A percentile compares a stretch with the other conserved stretches of the same genome.
Evolutionary conservation across 352 stramenopile species (phyloP).

Genomic region (Globisporangium abappressorium): DNA sequence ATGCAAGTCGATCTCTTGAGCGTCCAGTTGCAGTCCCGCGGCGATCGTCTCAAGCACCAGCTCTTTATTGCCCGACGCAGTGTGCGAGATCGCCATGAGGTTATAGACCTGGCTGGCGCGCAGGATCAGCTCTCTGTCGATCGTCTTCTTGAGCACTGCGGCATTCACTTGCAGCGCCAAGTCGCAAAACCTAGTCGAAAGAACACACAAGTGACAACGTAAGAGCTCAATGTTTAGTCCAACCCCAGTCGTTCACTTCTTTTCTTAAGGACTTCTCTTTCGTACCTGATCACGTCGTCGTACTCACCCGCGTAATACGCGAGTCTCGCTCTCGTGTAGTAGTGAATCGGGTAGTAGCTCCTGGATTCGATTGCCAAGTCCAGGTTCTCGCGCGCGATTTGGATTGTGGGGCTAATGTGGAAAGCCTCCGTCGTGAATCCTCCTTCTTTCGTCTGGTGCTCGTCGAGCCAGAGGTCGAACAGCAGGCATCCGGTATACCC

Average conservation of each 20-base stretch:
- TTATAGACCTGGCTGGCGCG: conserved; percentile 39
- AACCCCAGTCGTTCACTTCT: not conserved
- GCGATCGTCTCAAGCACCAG: conserved; percentile 32
- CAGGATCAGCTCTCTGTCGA: conserved; percentile 43
- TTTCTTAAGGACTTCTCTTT: not conserved
- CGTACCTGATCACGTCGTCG: conserved; percentile 25
- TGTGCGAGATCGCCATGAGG: conserved; percentile 36
- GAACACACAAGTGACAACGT: not conserved
- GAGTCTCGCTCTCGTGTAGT: conserved; percentile 33
- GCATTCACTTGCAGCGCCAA: conserved; percentile 29
- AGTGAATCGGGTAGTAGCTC: conserved; percentile 38
- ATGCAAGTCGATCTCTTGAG: conserved; percentile 37
- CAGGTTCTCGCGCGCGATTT: conserved; percentile 23
- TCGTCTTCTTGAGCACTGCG: conserved; percentile 26
- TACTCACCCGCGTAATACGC: conserved; percentile 35
- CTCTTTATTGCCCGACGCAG: conserved; percentile 24
- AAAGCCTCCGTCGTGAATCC: conserved; percentile 12
- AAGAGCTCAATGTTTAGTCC: not conserved
- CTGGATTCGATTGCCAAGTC: conserved; percentile 29
- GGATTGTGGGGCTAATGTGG: conserved; percentile 30
- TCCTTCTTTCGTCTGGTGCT: conserved; percentile 12
- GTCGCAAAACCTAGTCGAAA: conserved; percentile 6
- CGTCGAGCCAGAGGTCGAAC: conserved; percentile 30
- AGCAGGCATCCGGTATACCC: conserved; percentile 17
- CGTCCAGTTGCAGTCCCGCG: conserved; percentile 32